Percentiles rank a stretch among this genome's conserved stretches.
Conservation (phyloP, 768 basidiomycete genomes). For the Chalciporus sphaerocephalus region DNA sequence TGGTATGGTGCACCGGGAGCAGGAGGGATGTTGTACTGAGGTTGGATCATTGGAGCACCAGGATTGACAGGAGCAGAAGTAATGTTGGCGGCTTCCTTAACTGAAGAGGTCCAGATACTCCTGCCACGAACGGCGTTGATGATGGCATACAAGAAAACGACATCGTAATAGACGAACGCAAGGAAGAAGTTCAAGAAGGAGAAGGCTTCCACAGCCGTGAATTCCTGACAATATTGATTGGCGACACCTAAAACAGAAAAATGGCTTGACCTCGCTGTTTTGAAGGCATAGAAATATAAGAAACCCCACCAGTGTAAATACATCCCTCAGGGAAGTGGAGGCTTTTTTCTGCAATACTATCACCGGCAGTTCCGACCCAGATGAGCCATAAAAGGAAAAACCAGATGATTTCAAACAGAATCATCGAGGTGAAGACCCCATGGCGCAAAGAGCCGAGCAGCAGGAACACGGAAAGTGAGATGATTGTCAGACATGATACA, state of each 20-base stretch:
- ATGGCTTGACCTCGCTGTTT: too few relatives aligned
- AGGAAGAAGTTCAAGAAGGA: slow-evolving; percentile 22
- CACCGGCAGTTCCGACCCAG: slow-evolving; percentile 19
- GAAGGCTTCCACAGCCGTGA: slow-evolving; percentile 17
- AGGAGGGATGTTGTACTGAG: slow-evolving; percentile 8
- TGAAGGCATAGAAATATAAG: not conserved
- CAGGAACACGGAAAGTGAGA: slow-evolving; percentile 22
- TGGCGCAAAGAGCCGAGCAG: slow-evolving; percentile 7
- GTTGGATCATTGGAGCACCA: slow-evolving; percentile 4
- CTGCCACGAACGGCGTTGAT: slow-evolving; percentile 20
- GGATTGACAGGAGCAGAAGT: not conserved
- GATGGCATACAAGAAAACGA: slow-evolving; percentile 21
- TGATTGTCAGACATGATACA: slow-evolving; percentile 11
- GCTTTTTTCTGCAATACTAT: slow-evolving; percentile 5
- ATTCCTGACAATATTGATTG: slow-evolving; percentile 17
- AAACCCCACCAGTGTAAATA: slow-evolving; percentile 8
- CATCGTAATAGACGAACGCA: slow-evolving; percentile 25
- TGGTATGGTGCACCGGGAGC: slow-evolving; percentile 6
- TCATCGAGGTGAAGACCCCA: slow-evolving; percentile 17
- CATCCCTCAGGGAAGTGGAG: slow-evolving; percentile 18
- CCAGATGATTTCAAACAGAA: slow-evolving; percentile 27
- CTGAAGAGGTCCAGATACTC: slow-evolving; percentile 23
- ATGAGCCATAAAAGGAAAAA: slow-evolving; percentile 21
- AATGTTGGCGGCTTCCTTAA: slow-evolving; percentile 13
- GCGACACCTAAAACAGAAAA: too few relatives aligned